Conservation (phyloP, 805 yeast species). For the Candida alai region DNA sequence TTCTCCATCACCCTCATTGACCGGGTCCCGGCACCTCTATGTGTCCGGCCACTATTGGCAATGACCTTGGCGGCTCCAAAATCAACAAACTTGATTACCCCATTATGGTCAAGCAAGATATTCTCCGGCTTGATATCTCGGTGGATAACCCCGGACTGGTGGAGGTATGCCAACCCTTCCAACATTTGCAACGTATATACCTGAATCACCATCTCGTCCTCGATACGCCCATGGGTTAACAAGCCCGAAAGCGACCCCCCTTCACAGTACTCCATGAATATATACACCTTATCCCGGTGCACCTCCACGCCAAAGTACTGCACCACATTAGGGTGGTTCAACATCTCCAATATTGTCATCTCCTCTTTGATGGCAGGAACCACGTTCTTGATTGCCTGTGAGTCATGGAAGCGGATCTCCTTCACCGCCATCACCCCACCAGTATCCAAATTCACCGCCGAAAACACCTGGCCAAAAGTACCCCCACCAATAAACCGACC, state of each 20-base stretch:
- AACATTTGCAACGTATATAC: constrained; percentile 88
- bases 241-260: constrained; percentile 88
- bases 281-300: constrained; percentile 89
- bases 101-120: constrained; percentile 82
- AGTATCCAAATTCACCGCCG: constrained; percentile 87
- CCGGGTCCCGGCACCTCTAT: constrained; percentile 15
- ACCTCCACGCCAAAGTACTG: constrained; percentile 97
- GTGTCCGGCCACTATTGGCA: constrained; percentile 54
- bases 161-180: constrained; percentile 92
- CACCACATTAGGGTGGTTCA: constrained; percentile 94
- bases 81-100: constrained; percentile 92
- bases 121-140: constrained; percentile 96
- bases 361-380: constrained; percentile 92
- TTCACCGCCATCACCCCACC: constrained; percentile 97
- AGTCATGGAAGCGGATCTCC: constrained; percentile 87
- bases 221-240: constrained; percentile 88
- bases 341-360: constrained; percentile 92
- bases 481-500: constrained; percentile 94
- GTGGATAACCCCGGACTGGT: constrained; percentile 93
- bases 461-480: constrained; percentile 89
- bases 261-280: constrained; percentile 97
- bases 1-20: constrained; percentile 6
- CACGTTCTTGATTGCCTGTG: constrained; percentile 76
- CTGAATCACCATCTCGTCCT: constrained; percentile 89
- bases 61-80: constrained; percentile 96